phyloP scores from a whole-genome alignment of 352 stramenopile genomes.

The Phytophthora pluvialis region DNA sequence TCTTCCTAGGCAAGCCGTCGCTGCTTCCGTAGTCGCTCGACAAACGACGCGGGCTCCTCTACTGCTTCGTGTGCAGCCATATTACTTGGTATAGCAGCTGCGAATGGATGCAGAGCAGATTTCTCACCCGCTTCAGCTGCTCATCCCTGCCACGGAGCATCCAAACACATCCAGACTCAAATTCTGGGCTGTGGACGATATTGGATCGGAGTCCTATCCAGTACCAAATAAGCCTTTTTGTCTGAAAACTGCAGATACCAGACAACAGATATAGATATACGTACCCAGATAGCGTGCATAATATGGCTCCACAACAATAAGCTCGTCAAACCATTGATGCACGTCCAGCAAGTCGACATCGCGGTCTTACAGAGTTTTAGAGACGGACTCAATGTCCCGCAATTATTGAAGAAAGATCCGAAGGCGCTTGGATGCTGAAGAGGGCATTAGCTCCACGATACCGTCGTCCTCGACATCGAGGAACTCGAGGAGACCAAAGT shows the following conservation, averaged over 20 bases:
- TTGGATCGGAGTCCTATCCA: background rate
- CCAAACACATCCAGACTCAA: slow-evolving; percentile 7
- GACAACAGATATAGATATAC: no score
- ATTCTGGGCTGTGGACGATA: slow-evolving; percentile 15
- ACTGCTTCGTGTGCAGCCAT: background rate
- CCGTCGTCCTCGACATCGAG: slow-evolving; percentile 2
- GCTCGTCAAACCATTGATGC: slow-evolving; percentile 3
- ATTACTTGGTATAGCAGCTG: background rate
- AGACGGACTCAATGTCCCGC: background rate
- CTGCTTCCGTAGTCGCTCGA: background rate
- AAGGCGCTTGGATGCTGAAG: background rate
- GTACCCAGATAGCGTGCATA: slow-evolving; percentile 1
- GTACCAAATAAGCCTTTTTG: no score
- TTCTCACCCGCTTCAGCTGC: slow-evolving; percentile 2
- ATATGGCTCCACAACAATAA: slow-evolving; percentile 5
- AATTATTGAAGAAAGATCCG: background rate
- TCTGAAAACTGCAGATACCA: no score
- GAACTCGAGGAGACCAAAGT: background rate
- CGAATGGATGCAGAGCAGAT: slow-evolving; percentile 1
- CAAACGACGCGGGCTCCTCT: background rate
- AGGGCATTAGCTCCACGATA: slow-evolving; percentile 3
- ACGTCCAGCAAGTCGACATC: slow-evolving; percentile 5
- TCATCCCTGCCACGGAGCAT: background rate
- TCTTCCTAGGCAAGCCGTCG: background rate
- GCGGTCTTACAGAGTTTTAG: background rate